Base-by-base conservation (phyloP, 169 alveolate species). In the Ichthyophthirius multifiliis region DNA sequence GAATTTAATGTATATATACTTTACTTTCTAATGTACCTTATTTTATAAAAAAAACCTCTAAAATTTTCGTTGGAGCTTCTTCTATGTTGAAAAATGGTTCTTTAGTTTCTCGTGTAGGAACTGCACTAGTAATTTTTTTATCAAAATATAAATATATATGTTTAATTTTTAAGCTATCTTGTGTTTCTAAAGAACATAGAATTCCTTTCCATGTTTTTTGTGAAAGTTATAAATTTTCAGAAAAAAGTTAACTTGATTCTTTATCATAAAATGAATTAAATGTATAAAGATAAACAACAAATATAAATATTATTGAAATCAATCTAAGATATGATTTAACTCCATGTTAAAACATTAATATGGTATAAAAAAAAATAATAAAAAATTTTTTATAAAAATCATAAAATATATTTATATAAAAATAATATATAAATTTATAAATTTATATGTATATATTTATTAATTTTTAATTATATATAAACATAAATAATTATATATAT, bases 201-300 rank as follows among this genome's bases (percentile, higher is more conserved):
- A 81, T 55, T 43, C 86, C 86, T 13, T 81, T 81, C 63, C 75
- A 55, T 41, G 86, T 81, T 13, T 81, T 81, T 62, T 81, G 86
- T 30, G 86, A 81, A 41, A 67, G 76, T 41, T 81, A 81, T 55
- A 81, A 81, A 62, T 81, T 81, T 34, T 81, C 86, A 31, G 86
- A 81, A 34, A 81, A 81, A 31, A 81, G 76, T 48, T 43, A 81
- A 18, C 65, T 81, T 20, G 86, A 81, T 41, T 81, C 86, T 37
- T 48, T 81, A 35, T 67, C 76, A 39, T 81, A 65, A 76, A 81
- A 81, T 71, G 86, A 81, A 32, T 55, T 81, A 30, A 47, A 64
- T 18, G 37, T 37, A 16, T 34, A 10, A 1, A 12, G 77, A 39
- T 13, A n/a, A 48, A 12, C 31, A 71, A 35, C 13, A 39, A 4